A percentile compares a stretch with the other conserved stretches of the same genome.
These are phyloP conservation scores for Neofusicoccum umdonicola DNA, from an alignment of 2,329 filamentous ascomycete species.

Conservation along the genomic window DNA sequence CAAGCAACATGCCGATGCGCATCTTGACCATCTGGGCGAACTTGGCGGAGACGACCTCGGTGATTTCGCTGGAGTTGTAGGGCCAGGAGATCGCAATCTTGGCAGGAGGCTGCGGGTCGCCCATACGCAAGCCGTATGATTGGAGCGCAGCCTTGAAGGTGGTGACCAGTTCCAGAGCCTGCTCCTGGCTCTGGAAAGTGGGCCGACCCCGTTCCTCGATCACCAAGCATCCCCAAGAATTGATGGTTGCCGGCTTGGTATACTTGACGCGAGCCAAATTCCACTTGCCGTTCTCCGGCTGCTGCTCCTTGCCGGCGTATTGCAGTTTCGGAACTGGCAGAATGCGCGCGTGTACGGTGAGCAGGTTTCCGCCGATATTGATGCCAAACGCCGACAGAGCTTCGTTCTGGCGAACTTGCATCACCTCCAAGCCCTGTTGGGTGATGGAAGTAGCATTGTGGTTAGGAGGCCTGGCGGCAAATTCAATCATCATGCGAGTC, in stretches of 20 bases:
- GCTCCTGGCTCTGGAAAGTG: neutral
- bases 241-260: slow-evolving; percentile 25
- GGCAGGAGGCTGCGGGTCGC: neutral
- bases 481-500: slow-evolving; percentile 32
- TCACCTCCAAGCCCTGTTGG: slow-evolving; percentile 11
- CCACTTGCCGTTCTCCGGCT: slow-evolving; percentile 60
- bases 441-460: slow-evolving; percentile 26
- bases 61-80: slow-evolving; percentile 5
- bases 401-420: slow-evolving; percentile 10
- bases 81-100: slow-evolving; percentile 10
- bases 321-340: slow-evolving; percentile 59
- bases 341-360: slow-evolving; percentile 72
- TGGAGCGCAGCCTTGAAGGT: neutral
- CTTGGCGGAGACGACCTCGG: neutral
- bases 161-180: slow-evolving; percentile 1
- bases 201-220: slow-evolving; percentile 24
- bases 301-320: slow-evolving; percentile 49
- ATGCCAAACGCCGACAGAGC: slow-evolving; percentile 57
- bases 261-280: slow-evolving; percentile 55
- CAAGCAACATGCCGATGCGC: slow-evolving; percentile 23
- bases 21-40: slow-evolving; percentile 8
- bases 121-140: slow-evolving; percentile 7
- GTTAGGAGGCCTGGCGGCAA: slow-evolving; percentile 30
- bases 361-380: slow-evolving; percentile 57
- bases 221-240: slow-evolving; percentile 31